Evolutionary conservation across 345 rosid species (phyloP).

Genomic region (Hibiscus trionum): DNA sequence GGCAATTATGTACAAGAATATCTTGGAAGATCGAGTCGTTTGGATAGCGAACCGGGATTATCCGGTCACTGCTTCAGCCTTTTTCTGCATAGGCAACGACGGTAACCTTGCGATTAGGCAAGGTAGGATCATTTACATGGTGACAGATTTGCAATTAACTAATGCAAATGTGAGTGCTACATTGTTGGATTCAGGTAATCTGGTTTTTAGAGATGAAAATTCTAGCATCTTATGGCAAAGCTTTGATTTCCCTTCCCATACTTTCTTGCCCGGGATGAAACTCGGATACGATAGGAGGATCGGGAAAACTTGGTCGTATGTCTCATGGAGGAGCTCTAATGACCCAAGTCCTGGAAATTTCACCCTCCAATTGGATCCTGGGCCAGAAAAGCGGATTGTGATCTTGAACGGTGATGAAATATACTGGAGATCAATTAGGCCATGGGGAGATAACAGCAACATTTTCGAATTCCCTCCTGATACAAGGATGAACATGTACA

Average conservation of each 20-base stretch:
- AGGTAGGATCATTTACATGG: not conserved
- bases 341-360: conserved; percentile 1
- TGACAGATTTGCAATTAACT: not conserved
- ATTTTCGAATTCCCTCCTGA: not conserved
- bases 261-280: conserved; percentile 26
- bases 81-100: conserved; percentile 14
- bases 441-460: not conserved
- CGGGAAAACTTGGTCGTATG: not conserved
- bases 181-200: conserved; percentile 37
- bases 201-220: conserved; percentile 23
- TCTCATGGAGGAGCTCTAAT: conserved; percentile 1
- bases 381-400: not conserved
- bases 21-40: conserved; percentile 14
- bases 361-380: not conserved
- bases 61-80: conserved; percentile 21
- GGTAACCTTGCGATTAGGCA: conserved; percentile 28
- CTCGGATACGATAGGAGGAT: not conserved
- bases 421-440: not conserved
- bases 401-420: not conserved
- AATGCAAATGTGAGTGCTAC: conserved; percentile 17
- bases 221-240: conserved; percentile 30
- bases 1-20: conserved; percentile 37
- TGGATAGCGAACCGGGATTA: conserved; percentile 46
- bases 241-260: conserved; percentile 40
- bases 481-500: conserved; percentile 23